Base-by-base conservation (phyloP, 2,329 filamentous ascomycete species). In the Claviceps sp. region DNA sequence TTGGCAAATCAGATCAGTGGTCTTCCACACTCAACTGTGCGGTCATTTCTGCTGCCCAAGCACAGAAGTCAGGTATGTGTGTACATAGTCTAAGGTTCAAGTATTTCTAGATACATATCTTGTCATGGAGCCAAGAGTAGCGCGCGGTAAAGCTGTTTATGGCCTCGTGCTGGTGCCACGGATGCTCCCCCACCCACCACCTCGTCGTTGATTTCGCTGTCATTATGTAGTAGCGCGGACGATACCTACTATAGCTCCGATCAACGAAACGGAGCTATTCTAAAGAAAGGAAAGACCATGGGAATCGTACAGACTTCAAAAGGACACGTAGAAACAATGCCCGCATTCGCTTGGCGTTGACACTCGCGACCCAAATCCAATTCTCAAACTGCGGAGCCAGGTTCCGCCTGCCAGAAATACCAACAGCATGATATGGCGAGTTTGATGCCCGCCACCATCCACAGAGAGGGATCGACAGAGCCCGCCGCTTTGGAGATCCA, bases 381-480 rank as follows among this genome's bases (percentile, higher is more conserved):
- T 26, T 37, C 24, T 52, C 46, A 54, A 20, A 52, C 52, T 26
- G 52, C 24, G 5, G 47, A 52, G 5, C 47, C 47, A n/a, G 52
- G 37, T 20, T 54, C 54, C 16, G 50, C 22, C 50, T 55, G 57
- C 67, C 67, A 70, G 3, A 60, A 52, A 40, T 64, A 54, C 65
- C 63, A 71, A n/a, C 56, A 62, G 4, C 68, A 50, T 4, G 66
- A 66, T 43, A 72, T 67, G 1, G 64, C 50, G 8, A 71, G 55
- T 62, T 77, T 77, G 51, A 76, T 61, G 5, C 62, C 72, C 13
- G 65, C 71, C 7, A 67, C 66, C 7, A 73, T 60, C 72, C 72
- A 77, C 16, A 76, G 60, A 4, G 70, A 67, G 9, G 66, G 65
- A 44, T 64, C 59, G 58, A 74, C 65, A 4, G 69, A 70, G 13